Evolutionary conservation across 108 stramenopile species (phyloP), one percentile per base, ranked within the genome.

Genomic region (Nitzschia sp.): DNA sequence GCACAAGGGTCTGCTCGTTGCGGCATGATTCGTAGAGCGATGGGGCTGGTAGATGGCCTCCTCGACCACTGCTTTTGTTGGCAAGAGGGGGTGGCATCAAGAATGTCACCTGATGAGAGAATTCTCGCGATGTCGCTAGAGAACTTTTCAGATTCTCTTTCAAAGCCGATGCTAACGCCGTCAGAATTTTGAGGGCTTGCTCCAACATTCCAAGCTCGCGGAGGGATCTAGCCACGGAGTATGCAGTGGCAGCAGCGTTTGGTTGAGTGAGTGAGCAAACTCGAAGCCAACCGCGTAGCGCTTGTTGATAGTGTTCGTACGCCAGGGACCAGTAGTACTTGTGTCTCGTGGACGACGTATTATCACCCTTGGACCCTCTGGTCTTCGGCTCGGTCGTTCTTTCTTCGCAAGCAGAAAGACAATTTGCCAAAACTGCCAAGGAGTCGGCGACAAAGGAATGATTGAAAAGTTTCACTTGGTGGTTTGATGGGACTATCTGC

Each of bases 391-490:
- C 27, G 33, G 66, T 53, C 11, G 17, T 5, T 26, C 13, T 55
- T 11, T 45, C 45, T 33, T 72, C 66, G 46, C 35, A 44, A 32
- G 63, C 62, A 25, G 63, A 63, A 23, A 67, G 59, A 55, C 80
- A 81, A 32, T 77, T 81, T 1, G 73, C 80, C 19, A 81, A 58
- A 4, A 81, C 73, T 17, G 68, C 59, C 53, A 78, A 56, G 11
- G 76, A 41, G 52, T 81, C 76, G 2, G 66, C 80, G 34, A 81
- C 71, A 35, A 74, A 44, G 32, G 58, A 45, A 25, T 78, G 76
- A 29, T 77, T 74, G 17, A 81, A 44, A 4, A 73, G 52, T 19
- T 46, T 19, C n/a, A 78, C 73, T 44, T 36, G 58, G 70, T 77
- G 67, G 23, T 61, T 44, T 9, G 22, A 22, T 23, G 60, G 66